Base-by-base conservation (phyloP, 306 rosid genomes). In the Lithocarpus polystachyus region DNA sequence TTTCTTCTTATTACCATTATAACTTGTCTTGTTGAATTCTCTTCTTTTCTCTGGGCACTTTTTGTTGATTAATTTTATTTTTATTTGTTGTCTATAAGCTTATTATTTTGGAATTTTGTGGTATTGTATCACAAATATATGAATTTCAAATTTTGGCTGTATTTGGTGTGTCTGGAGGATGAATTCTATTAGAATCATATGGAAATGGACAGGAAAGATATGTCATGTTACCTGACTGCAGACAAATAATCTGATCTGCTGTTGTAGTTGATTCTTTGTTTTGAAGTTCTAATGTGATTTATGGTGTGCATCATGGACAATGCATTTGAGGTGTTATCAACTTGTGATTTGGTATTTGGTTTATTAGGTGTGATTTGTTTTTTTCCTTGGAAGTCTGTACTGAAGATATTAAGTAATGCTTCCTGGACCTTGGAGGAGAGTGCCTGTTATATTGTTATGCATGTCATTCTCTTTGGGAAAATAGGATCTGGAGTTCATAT, bases 281-380 rank as follows among this genome's bases (percentile, higher is more conserved):
- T 68, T 72, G 75, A 77, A 72, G 71, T 67, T 75, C 71, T 17
- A 54, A 75, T 56, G 33, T 24, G 59, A 43, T 13, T 37, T 72
- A 28, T 26, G 26, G 67, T 79, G 67, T 79, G 79, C 70, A 28
- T 74, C 51, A 59, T 74, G 82, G 61, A 83, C 67, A 55, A 65
- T 22, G 56, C 78, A 51, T 71, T 72, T 61, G 43, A 52, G 75
- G 60, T 19, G 61, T 68, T 56, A 75, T 79, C 51, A 2, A 48
- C 56, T 67, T 72, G 65, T 64, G 43, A 55, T 20, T 56, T 81
- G 62, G 77, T 77, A 54, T 68, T 78, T 3, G 71, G 72, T 60
- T 73, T 68, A 31, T 56, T 56, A 75, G 78, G 65, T 40, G 13
- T 33, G 53, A 48, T 6, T 43, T 64, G 51, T 72, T 17, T 29